Evolutionary conservation across 2,329 filamentous ascomycete species (phyloP).

Genomic region (Colletotrichum salicis): DNA sequence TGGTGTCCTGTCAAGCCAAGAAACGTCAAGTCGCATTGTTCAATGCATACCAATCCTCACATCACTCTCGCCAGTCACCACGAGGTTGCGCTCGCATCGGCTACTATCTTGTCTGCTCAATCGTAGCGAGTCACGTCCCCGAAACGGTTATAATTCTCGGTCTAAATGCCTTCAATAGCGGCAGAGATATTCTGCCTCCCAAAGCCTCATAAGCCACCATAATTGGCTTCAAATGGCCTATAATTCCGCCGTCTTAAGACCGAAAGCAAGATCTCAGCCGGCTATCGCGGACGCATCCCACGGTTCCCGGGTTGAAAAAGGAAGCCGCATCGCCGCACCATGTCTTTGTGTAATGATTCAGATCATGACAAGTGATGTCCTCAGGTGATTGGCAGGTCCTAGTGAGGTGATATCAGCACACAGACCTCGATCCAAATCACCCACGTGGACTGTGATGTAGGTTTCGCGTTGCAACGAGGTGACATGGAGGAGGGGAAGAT

Average conservation of each 20-base stretch:
- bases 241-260: not conserved
- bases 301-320: not conserved
- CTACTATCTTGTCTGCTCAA: too few species aligned
- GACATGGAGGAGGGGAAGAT: not conserved
- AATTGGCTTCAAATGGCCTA: not conserved
- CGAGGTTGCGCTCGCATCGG: not conserved
- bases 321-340: not conserved
- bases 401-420: not conserved
- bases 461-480: not conserved
- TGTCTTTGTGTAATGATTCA: not conserved
- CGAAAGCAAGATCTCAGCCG: not conserved
- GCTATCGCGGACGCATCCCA: not conserved
- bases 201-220: not conserved
- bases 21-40: not conserved
- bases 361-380: not conserved
- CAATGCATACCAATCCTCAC: not conserved
- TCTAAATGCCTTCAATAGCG: not conserved
- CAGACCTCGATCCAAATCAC: not conserved
- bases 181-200: not conserved
- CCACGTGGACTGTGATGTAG: not conserved
- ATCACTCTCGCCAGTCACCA: not conserved
- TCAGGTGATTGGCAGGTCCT: not conserved
- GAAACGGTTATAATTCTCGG: not conserved
- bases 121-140: not conserved
- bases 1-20: not conserved